These are phyloP conservation scores for Tillandsia leiboldiana DNA, from an alignment of 176 grass and related monocot genomes.

Conservation along the genomic window DNA sequence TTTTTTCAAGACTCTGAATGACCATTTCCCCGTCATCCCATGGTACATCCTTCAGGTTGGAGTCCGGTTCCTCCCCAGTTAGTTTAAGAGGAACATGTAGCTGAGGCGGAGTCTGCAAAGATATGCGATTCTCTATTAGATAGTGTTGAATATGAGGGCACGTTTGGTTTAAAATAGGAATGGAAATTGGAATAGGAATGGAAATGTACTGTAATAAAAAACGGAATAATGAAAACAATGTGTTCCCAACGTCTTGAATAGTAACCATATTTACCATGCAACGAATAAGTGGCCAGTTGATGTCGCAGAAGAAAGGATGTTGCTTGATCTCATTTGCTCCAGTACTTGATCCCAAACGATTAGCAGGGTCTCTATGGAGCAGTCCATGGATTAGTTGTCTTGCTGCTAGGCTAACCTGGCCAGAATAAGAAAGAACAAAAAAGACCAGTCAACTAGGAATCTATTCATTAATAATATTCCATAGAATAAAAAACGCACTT, in stretches of 20 bases:
- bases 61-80: conserved; percentile 44
- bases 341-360: conserved; percentile 60
- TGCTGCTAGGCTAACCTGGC: conserved; percentile 68
- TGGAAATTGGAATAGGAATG: too few relatives aligned
- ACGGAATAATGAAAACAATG: too few relatives aligned
- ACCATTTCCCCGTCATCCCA: conserved; percentile 35
- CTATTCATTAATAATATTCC: background rate
- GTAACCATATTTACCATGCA: conserved; percentile 70
- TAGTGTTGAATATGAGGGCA: background rate
- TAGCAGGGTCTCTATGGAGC: conserved; percentile 75
- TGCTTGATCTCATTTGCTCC: conserved; percentile 94
- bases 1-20: conserved; percentile 26
- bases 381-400: conserved; percentile 84
- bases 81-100: conserved; percentile 67
- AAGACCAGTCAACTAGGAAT: conserved; percentile 4
- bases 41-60: conserved; percentile 32
- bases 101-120: conserved; percentile 56
- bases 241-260: background rate
- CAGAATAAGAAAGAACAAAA: background rate
- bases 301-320: conserved; percentile 72
- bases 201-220: too few relatives aligned
- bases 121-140: conserved; percentile 13
- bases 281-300: conserved; percentile 91
- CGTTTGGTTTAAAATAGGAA: too few relatives aligned
- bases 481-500: background rate